phyloP scores from a whole-genome alignment of 192 early-diverging fungal genomes.

The Powellomyces hirtus region DNA sequence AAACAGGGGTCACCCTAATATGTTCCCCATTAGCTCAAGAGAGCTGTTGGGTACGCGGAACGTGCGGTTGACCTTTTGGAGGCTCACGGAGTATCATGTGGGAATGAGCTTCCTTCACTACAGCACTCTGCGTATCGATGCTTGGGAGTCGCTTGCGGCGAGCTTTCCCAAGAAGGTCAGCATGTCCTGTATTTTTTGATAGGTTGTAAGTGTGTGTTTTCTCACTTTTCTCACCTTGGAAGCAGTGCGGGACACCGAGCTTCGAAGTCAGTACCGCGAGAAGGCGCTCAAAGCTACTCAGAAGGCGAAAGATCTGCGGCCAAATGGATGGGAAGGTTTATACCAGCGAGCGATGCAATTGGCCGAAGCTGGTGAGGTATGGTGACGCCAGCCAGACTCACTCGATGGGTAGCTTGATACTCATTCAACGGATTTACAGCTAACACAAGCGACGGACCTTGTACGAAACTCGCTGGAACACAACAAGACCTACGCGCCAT shows the following conservation, averaged over 20 bases:
- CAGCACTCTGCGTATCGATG: constrained; percentile 29
- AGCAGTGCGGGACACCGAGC: constrained; percentile 23
- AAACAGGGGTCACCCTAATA: too few species aligned
- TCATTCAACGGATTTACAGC: constrained; percentile 20
- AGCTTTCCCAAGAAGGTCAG: constrained; percentile 38
- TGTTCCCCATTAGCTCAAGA: constrained; percentile 26
- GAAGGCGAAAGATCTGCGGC: constrained; percentile 15
- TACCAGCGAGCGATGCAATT: constrained; percentile 49
- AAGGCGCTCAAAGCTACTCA: constrained; percentile 26
- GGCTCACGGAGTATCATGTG: constrained; percentile 24
- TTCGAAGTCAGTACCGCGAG: constrained; percentile 28
- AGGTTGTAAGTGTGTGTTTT: neutral
- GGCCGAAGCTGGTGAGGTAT: constrained; percentile 52
- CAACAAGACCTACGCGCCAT: constrained; percentile 30
- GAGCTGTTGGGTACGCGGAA: constrained; percentile 40
- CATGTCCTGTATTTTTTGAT: neutral
- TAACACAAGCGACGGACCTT: constrained; percentile 35
- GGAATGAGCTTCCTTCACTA: constrained; percentile 9
- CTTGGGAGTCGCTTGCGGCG: constrained; percentile 44
- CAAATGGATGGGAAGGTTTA: constrained; percentile 23
- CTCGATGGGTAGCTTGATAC: too few species aligned
- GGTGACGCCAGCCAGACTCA: too few species aligned
- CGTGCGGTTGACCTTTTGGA: constrained; percentile 37
- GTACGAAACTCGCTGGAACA: constrained; percentile 35
- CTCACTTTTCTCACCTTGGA: too few species aligned